These are phyloP conservation scores for Trichaptum fuscoviolaceum DNA, from an alignment of 768 basidiomycete species.

Conservation along the genomic window DNA sequence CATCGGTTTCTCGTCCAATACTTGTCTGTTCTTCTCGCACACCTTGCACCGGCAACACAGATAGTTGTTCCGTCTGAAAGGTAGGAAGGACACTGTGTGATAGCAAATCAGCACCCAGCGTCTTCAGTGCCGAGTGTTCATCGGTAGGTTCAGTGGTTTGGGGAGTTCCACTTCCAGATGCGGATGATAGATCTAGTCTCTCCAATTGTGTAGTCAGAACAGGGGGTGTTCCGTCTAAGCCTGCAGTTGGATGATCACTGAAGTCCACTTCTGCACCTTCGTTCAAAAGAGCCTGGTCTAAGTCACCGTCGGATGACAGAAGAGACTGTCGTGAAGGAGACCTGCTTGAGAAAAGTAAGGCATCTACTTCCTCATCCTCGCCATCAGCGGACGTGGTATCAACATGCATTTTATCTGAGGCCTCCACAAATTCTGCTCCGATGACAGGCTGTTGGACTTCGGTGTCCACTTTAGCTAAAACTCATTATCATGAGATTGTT, in stretches of 20 bases:
- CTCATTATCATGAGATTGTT: neutral
- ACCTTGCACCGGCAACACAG: neutral
- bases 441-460: neutral
- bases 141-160: neutral
- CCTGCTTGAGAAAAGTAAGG: neutral
- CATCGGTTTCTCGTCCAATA: neutral
- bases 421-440: neutral
- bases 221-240: neutral
- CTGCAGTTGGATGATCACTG: neutral
- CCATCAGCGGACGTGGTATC: neutral
- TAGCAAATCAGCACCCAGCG: neutral
- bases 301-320: neutral
- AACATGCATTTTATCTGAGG: neutral
- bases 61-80: neutral
- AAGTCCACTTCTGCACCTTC: neutral
- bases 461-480: neutral
- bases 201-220: neutral
- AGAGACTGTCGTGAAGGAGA: neutral
- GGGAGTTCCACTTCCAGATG: neutral
- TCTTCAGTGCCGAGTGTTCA: neutral
- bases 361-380: neutral
- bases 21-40: neutral
- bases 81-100: neutral
- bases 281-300: neutral
- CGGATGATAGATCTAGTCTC: neutral